These are phyloP conservation scores for Anastatica hierochuntica DNA, from an alignment of 345 rosid species.

Conservation along the genomic window DNA sequence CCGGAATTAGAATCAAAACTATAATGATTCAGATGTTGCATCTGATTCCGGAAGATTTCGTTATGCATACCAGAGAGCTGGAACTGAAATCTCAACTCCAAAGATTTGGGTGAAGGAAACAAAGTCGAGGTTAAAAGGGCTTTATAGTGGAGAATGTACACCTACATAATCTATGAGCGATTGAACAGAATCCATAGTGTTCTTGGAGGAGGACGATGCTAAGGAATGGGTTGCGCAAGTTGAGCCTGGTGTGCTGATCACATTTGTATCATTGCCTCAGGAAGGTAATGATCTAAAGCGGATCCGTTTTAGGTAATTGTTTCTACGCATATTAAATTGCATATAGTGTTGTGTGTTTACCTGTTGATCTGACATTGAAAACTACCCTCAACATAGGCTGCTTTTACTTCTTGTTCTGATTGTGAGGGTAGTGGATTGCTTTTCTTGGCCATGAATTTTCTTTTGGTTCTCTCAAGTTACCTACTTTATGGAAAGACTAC, in stretches of 20 bases:
- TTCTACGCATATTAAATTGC: background rate
- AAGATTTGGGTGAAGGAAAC: constrained; percentile 64
- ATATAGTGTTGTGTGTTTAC: too few relatives aligned
- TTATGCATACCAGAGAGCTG: constrained; percentile 53
- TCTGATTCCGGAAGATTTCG: constrained; percentile 63
- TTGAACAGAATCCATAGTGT: constrained; percentile 64
- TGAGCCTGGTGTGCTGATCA: constrained; percentile 96
- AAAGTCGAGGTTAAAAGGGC: constrained; percentile 69
- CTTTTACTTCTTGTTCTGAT: too few relatives aligned
- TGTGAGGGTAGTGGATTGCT: too few relatives aligned
- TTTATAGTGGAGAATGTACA: constrained; percentile 87
- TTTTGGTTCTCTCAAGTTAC: too few relatives aligned
- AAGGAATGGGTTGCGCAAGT: constrained; percentile 99
- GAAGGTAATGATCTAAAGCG: constrained; percentile 94
- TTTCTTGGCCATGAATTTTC: too few relatives aligned
- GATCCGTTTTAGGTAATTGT: constrained; percentile 74
- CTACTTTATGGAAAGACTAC: too few relatives aligned
- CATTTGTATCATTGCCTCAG: constrained; percentile 74
- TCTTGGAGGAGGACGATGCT: constrained; percentile 84
- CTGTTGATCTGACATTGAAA: too few relatives aligned
- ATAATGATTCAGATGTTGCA: constrained; percentile 51
- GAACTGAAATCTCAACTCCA: constrained; percentile 47
- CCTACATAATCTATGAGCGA: constrained; percentile 78
- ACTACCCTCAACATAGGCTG: too few relatives aligned
- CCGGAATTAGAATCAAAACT: constrained; percentile 37